Percentiles rank a stretch among this genome's conserved stretches.
These are phyloP conservation scores for Medicago ruthenica DNA, from an alignment of 306 rosid species.

Conservation along the genomic window DNA sequence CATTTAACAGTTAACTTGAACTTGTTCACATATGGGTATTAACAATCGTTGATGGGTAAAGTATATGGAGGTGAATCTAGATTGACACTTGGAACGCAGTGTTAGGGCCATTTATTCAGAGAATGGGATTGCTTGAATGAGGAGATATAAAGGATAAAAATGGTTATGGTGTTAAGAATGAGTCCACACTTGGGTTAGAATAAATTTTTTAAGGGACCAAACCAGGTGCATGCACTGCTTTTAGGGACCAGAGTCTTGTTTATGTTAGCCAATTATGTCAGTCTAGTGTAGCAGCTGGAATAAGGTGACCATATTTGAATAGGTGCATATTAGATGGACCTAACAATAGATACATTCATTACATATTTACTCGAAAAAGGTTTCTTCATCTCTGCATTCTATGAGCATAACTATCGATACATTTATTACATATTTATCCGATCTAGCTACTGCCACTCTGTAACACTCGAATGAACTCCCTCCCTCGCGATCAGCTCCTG, in stretches of 20 bases:
- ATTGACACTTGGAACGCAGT: too few species aligned
- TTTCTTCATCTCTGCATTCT: constrained; percentile 60
- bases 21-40: too few species aligned
- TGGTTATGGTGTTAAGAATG: too few species aligned
- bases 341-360: constrained; percentile 4
- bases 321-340: constrained; percentile 17
- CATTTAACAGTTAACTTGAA: too few species aligned
- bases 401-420: constrained; percentile 44
- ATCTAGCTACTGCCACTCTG: constrained; percentile 55
- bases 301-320: neutral
- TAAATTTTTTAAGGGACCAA: neutral
- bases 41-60: too few species aligned
- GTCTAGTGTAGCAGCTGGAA: neutral
- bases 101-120: too few species aligned
- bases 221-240: neutral
- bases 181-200: too few species aligned
- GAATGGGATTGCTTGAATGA: too few species aligned
- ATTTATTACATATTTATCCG: constrained; percentile 48
- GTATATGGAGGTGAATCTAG: too few species aligned
- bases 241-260: neutral
- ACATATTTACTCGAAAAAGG: constrained; percentile 23
- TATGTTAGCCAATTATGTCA: neutral
- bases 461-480: constrained; percentile 42
- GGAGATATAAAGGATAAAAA: too few species aligned
- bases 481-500: constrained; percentile 42